Evolutionary conservation across 768 basidiomycete species (phyloP), one percentile per base, ranked within the genome.

Genomic region (Glaciozyma martinii): DNA sequence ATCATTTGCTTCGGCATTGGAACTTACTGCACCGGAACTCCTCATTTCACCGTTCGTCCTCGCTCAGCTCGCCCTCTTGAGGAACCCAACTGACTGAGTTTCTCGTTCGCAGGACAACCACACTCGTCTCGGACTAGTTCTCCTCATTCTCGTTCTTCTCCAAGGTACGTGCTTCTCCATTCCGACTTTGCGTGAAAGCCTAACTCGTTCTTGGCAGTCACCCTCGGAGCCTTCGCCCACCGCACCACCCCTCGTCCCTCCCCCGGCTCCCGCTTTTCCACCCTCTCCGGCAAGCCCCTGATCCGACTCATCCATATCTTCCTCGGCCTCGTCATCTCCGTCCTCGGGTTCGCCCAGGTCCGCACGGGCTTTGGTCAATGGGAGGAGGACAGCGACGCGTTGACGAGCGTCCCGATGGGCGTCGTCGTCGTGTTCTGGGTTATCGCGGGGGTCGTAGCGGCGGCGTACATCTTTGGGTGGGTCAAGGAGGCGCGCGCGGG

Each of bases 201-300:
- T 40, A 40, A 40, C 37, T 13, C 33, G 10, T 33, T 13, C 37
- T 40, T 13, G 3, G 15, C 5, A 40, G 55, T 52, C 10, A 15
- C 27, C 47, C 54, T 67, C 62, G 61, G 66, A n/a, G 12, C 55
- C 30, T 42, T 52, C n/a, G 46, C 59, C 1, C 66, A 67, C 59
- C 25, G 7, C 37, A 49, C 27, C 43, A 27, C n/a, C 15, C 15
- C 29, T 2, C 42, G 23, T 44, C 57, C 53, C 43, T 54, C 50
- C 1, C 27, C 25, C 18, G 7, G 15, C 8, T 19, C 5, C 8
- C 56, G 46, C 9, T 42, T 27, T 4, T 30, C 42, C 42, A 18
- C 27, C 43, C 44, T 58, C 57, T 44, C 43, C 57, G 27, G 25
- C 32, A 53, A 53, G 46, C n/a, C 46, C 18, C 40, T 33, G 33